Percentiles rank a stretch among this genome's conserved stretches.
These are phyloP conservation scores for Blastocystis sp. DNA, from an alignment of 352 stramenopile genomes.

Conservation along the genomic window DNA sequence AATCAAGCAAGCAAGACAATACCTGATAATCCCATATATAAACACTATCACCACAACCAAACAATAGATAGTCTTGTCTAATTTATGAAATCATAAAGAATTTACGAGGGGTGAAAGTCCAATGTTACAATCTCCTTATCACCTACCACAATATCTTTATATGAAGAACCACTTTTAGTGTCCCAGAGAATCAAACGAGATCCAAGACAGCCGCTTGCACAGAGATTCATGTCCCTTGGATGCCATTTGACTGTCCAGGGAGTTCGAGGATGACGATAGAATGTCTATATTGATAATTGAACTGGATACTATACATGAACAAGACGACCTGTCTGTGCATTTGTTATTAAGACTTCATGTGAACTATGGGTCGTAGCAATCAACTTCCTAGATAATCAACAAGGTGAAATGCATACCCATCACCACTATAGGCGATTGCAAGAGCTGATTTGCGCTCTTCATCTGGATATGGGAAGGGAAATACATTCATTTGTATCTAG, in stretches of 20 bases:
- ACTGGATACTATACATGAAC: neutral
- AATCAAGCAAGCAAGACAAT: neutral
- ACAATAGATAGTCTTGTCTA: neutral
- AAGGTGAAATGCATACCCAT: neutral
- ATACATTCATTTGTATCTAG: neutral
- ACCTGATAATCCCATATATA: conserved; percentile 43
- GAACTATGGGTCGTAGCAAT: conserved; percentile 94
- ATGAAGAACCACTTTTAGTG: neutral
- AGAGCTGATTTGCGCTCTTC: neutral
- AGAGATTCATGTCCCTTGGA: conserved; percentile 79
- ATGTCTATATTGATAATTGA: conserved; percentile 67
- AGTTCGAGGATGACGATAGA: conserved; percentile 76
- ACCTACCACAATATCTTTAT: neutral
- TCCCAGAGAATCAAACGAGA: conserved; percentile 81
- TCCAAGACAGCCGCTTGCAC: conserved; percentile 88
- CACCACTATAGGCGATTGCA: neutral
- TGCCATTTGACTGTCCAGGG: conserved; percentile 97
- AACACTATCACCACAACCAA: neutral
- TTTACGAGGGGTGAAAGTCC: conserved; percentile 46
- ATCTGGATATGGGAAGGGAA: neutral
- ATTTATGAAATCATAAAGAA: neutral
- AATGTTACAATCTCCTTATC: neutral
- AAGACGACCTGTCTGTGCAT: conserved; percentile 74
- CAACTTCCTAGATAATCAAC: conserved; percentile 63
- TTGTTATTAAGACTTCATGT: conserved; percentile 95